Base-by-base conservation (phyloP, 2,329 filamentous ascomycete genomes). In the Fusarium beomiforme region DNA sequence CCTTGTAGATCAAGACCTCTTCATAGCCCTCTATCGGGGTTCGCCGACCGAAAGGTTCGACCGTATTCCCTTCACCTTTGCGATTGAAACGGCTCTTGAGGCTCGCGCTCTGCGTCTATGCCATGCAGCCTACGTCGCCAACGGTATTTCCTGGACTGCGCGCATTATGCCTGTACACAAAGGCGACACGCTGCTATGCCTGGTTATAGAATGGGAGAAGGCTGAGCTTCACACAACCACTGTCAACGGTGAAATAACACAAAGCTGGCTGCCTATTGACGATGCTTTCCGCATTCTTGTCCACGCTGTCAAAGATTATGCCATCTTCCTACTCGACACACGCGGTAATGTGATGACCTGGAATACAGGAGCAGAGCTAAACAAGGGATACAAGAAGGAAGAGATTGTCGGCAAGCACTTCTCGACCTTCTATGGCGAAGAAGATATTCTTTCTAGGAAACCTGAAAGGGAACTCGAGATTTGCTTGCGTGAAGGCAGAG, bases 401-500 rank as follows among this genome's bases (percentile, higher is more conserved):
- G 59, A 60, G n/a, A 50, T 62, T 10, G 10, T 62, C 5, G 59
- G 59, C 11, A 62, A 34, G 12, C 59, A 62, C 23, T 62, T 62
- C 7, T 42, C 59, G 7, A 50, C n/a, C 8, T 62, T 62, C 29
- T 62, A 62, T 1, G 34, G 59, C n/a, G n/a, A 50, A 31, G 59
- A 62, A 24, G 59, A 62, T n/a, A 60, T 49, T 10, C 42, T 9
- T n/a, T 60, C 55, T 23, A 21, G 36, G 1, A 62, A 62, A 6
- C 59, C 59, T 8, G 55, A 62, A 8, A 60, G 34, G 11, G 59
- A 62, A 50, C 59, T 62, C 12, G 59, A 62, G 29, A 42, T 60
- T 11, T 62, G 59, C 6, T 21, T 62, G 10, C 59, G 59, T 8
- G 55, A 62, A 8, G 59, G 59, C 16, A 29, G 55, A 2, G 59